Evolutionary conservation across 2,329 filamentous ascomycete genomes (phyloP).

Genomic region (Claviceps sp.): DNA sequence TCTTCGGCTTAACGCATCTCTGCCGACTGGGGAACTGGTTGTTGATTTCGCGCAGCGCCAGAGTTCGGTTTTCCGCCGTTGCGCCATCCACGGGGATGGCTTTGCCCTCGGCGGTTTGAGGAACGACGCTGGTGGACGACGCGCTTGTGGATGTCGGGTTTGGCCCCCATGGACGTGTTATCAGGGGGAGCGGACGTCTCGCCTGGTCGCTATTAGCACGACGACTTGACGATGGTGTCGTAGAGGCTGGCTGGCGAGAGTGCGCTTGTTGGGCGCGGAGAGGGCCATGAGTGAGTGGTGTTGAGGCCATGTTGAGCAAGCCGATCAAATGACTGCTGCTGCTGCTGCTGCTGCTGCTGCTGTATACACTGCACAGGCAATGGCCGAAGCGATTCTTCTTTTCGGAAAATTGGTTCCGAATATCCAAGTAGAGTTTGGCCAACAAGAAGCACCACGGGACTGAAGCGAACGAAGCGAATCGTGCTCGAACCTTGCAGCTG

Average conservation of each 20-base stretch:
- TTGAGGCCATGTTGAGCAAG: slow-evolving; percentile 1
- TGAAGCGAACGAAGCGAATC: too few relatives aligned
- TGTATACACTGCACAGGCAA: too few relatives aligned
- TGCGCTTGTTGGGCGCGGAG: slow-evolving; percentile 9
- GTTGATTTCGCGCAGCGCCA: slow-evolving; percentile 46
- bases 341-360: too few relatives aligned
- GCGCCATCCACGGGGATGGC: slow-evolving; percentile 43
- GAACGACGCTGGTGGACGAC: slow-evolving; percentile 38
- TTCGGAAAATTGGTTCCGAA: too few relatives aligned
- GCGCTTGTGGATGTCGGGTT: slow-evolving; percentile 37
- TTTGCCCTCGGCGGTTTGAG: slow-evolving; percentile 41
- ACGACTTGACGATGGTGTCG: slow-evolving; percentile 12
- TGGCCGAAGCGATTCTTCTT: too few relatives aligned
- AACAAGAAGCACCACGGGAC: too few relatives aligned
- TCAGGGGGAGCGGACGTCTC: slow-evolving; percentile 30
- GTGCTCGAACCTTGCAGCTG: too few relatives aligned
- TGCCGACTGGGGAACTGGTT: slow-evolving; percentile 42
- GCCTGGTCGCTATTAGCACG: slow-evolving; percentile 14
- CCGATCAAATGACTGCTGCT: too few relatives aligned
- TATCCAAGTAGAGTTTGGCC: too few relatives aligned
- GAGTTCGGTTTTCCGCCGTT: slow-evolving; percentile 43
- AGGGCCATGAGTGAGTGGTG: background rate
- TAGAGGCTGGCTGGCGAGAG: slow-evolving; percentile 8
- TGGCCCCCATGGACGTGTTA: slow-evolving; percentile 34
- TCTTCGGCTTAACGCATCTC: slow-evolving; percentile 42